A percentile compares a stretch with the other conserved stretches of the same genome.
These are phyloP conservation scores for Extremus antarcticus DNA, from an alignment of 495 filamentous ascomycete species.

Conservation along the genomic window DNA sequence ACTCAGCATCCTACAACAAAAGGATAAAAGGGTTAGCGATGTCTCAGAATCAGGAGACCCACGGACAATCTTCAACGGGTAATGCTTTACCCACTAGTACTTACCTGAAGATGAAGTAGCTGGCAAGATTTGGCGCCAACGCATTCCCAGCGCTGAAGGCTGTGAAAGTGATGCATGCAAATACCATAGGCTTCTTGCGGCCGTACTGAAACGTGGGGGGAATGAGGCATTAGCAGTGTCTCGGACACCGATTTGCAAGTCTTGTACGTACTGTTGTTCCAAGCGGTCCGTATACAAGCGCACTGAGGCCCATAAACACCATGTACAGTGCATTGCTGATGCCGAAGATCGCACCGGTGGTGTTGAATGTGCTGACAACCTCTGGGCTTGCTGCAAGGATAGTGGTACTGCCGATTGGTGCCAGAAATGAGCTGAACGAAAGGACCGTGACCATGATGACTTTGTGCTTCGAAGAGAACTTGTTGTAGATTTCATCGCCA, in stretches of 20 bases:
- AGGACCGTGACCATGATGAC: conserved; percentile 50
- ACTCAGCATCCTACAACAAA: conserved; percentile 52
- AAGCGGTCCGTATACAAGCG: conserved; percentile 57
- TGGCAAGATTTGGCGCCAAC: conserved; percentile 51
- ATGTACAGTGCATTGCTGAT: conserved; percentile 60
- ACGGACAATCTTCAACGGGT: neutral
- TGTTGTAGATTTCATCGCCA: conserved; percentile 40
- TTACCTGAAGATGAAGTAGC: conserved; percentile 46
- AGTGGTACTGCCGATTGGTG: conserved; percentile 57
- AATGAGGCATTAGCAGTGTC: too few species aligned
- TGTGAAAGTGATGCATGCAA: conserved; percentile 44
- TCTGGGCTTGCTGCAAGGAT: conserved; percentile 62
- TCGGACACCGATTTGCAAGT: neutral
- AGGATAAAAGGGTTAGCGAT: too few species aligned
- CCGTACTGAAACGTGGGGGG: too few species aligned
- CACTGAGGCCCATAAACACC: conserved; percentile 57
- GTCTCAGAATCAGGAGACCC: too few species aligned
- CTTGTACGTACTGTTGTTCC: conserved; percentile 38
- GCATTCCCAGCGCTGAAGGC: conserved; percentile 56
- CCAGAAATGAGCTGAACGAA: conserved; percentile 56
- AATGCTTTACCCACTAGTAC: neutral
- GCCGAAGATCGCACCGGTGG: conserved; percentile 55
- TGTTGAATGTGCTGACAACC: conserved; percentile 49
- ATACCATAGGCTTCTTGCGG: conserved; percentile 41
- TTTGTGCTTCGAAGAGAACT: conserved; percentile 46